Conservation (phyloP, 176 grass and related monocot species). For the Themeda triandra region DNA sequence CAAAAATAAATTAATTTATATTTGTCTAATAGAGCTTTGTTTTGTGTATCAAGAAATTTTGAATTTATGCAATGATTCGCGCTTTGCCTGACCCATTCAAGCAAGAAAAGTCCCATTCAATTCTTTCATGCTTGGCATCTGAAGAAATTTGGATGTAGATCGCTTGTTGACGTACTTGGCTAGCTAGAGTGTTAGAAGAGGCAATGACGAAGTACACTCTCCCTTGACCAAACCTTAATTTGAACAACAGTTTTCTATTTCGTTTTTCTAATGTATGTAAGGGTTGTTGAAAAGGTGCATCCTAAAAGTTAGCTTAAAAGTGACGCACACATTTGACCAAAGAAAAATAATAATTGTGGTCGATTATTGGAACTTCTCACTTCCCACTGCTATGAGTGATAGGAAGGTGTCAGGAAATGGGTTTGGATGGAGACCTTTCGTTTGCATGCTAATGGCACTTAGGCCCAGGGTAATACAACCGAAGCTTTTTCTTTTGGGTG, state of each 20-base stretch:
- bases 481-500: neutral
- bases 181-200: neutral
- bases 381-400: neutral
- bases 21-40: neutral
- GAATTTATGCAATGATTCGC: neutral
- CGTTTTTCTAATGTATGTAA: neutral
- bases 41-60: neutral
- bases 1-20: neutral
- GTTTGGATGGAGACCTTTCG: neutral
- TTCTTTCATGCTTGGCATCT: neutral
- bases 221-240: neutral
- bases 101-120: neutral
- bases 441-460: neutral
- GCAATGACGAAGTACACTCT: neutral
- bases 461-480: too few relatives aligned
- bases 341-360: neutral
- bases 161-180: neutral
- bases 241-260: neutral
- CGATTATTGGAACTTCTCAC: neutral
- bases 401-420: conserved; percentile 15
- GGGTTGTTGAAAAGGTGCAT: conserved; percentile 30
- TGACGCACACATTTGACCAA: neutral
- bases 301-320: conserved; percentile 3
- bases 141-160: neutral
- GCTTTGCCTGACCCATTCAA: neutral